Conservation (phyloP, 805 yeast species). For the Torulaspora maleeae region DNA sequence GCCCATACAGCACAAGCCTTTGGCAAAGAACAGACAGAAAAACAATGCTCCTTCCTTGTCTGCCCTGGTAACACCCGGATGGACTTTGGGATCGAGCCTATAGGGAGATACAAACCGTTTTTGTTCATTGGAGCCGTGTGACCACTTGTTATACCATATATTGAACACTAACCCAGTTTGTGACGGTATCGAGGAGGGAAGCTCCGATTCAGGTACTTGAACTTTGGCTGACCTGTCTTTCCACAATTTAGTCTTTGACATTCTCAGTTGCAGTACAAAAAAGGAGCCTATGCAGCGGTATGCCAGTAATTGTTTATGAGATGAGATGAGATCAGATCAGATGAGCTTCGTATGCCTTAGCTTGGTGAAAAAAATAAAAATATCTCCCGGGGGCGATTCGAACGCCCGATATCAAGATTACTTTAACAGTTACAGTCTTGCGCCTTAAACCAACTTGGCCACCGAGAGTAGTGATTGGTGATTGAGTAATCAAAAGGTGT, state of each 20-base stretch:
- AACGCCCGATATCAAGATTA: slow-evolving; percentile 48
- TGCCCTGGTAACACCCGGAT: slow-evolving; percentile 74
- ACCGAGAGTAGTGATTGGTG: slow-evolving; percentile 29
- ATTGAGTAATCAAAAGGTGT: neutral
- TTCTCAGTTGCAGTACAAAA: neutral
- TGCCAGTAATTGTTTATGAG: neutral
- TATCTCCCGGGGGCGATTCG: slow-evolving; percentile 49
- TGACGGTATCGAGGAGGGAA: slow-evolving; percentile 59
- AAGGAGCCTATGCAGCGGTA: no score
- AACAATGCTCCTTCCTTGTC: slow-evolving; percentile 44
- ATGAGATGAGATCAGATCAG: slow-evolving; percentile 4
- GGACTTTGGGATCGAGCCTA: slow-evolving; percentile 54
- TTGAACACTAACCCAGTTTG: slow-evolving; percentile 80
- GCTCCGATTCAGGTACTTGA: slow-evolving; percentile 60
- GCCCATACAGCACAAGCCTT: slow-evolving; percentile 83
- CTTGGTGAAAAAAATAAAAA: slow-evolving; percentile 13
- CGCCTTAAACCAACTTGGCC: slow-evolving; percentile 39
- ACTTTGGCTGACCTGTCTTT: slow-evolving; percentile 55
- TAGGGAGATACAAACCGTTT: slow-evolving; percentile 49
- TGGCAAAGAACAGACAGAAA: slow-evolving; percentile 80
- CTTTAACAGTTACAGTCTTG: slow-evolving; percentile 36
- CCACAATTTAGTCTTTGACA: slow-evolving; percentile 19
- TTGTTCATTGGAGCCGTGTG: slow-evolving; percentile 43
- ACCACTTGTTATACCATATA: slow-evolving; percentile 87
- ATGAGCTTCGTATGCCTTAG: neutral